A percentile compares a stretch with the other conserved stretches of the same genome.
phyloP scores from a whole-genome alignment of 2,329 filamentous ascomycete species.

The Talaromyces sp. region DNA sequence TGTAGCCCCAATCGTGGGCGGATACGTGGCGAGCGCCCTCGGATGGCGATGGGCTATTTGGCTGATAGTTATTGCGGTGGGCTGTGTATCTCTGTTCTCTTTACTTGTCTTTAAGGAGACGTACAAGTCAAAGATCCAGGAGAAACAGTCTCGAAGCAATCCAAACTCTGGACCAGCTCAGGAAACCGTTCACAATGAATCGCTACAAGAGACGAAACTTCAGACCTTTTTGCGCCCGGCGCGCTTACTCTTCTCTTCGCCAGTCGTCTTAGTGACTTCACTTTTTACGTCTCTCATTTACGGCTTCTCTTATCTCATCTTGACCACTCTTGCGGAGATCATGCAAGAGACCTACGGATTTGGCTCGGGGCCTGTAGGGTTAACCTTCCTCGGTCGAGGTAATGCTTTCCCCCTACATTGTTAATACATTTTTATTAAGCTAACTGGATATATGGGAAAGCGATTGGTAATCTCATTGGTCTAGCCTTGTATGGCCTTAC shows the following conservation, averaged over 20 bases:
- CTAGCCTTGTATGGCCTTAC: slow-evolving; percentile 40
- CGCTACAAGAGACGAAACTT: slow-evolving; percentile 41
- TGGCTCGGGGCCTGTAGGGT: slow-evolving; percentile 43
- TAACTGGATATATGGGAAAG: slow-evolving; percentile 1
- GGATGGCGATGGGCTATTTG: slow-evolving; percentile 53
- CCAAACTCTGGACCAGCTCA: neutral
- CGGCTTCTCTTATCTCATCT: slow-evolving; percentile 51
- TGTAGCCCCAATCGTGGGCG: slow-evolving; percentile 45
- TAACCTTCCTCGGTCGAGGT: slow-evolving; percentile 44
- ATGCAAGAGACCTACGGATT: slow-evolving; percentile 48
- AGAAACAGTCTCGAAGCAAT: neutral
- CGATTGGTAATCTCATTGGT: slow-evolving; percentile 39
- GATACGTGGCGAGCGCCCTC: slow-evolving; percentile 46
- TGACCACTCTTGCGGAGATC: slow-evolving; percentile 51
- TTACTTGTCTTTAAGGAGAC: slow-evolving; percentile 34
- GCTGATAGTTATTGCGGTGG: slow-evolving; percentile 45
- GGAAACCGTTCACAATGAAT: neutral
- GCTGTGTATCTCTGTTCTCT: slow-evolving; percentile 27
- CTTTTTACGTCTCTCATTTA: slow-evolving; percentile 26
- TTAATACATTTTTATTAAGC: neutral
- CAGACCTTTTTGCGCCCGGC: slow-evolving; percentile 49
- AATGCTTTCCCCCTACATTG: slow-evolving; percentile 9
- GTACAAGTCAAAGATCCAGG: neutral
- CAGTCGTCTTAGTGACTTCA: slow-evolving; percentile 43
- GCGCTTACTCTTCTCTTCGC: slow-evolving; percentile 45